These are phyloP conservation scores for Tylopilus sp. DNA, from an alignment of 1,284 basidiomycete species.

Conservation along the genomic window DNA sequence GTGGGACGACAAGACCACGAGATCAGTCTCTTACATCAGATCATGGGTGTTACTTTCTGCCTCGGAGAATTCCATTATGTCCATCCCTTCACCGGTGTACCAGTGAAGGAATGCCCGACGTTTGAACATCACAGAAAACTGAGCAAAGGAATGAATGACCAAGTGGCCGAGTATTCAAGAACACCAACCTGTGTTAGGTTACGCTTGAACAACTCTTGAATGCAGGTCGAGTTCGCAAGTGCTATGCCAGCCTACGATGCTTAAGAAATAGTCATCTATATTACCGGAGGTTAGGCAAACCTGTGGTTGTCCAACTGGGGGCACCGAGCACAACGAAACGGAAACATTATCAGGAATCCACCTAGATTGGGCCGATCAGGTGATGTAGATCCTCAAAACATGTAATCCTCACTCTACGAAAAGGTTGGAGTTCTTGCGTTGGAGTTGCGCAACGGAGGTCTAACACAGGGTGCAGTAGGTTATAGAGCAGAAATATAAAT, in stretches of 20 bases:
- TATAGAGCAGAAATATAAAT: background rate
- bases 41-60: slow-evolving; percentile 81
- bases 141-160: background rate
- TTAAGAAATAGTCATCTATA: background rate
- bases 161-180: slow-evolving; percentile 8
- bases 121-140: slow-evolving; percentile 77
- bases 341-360: slow-evolving; percentile 86
- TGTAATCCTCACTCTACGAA: slow-evolving; percentile 66
- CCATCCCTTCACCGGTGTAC: slow-evolving; percentile 91
- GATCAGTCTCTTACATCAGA: slow-evolving; percentile 56
- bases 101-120: slow-evolving; percentile 85
- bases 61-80: slow-evolving; percentile 88
- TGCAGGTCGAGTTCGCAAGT: slow-evolving; percentile 80
- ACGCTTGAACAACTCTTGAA: slow-evolving; percentile 88
- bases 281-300: slow-evolving; percentile 34
- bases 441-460: slow-evolving; percentile 51
- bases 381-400: background rate
- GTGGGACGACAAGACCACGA: background rate
- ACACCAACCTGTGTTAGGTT: slow-evolving; percentile 54
- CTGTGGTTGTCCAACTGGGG: slow-evolving; percentile 74
- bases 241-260: slow-evolving; percentile 61
- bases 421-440: slow-evolving; percentile 64
- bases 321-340: slow-evolving; percentile 75
- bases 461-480: slow-evolving; percentile 19
- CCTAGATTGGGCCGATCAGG: slow-evolving; percentile 34